Evolutionary conservation across 345 rosid genomes (phyloP), one percentile per base, ranked within the genome.

Genomic region (Citrus trifoliata): DNA sequence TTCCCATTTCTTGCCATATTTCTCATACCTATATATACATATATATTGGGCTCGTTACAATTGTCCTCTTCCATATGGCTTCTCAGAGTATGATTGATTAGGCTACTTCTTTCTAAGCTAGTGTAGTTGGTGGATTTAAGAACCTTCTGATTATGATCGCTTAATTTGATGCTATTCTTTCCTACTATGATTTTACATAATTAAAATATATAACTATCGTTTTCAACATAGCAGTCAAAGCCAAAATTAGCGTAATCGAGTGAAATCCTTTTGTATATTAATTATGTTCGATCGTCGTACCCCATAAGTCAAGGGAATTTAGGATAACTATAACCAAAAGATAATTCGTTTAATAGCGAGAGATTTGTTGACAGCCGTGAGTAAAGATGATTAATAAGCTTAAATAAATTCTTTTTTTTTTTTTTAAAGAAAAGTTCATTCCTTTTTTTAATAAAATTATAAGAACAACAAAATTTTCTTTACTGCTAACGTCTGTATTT

Each of bases 1-100:
- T 70, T 75, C 30, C 2, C 4, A 51, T 51, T 61, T 22, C 72
- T 46, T 62, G 67, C 82, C 66, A 42, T 3, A 42, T 42, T 42
- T 42, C 51, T 42, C 16, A 10, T 9, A 38, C 3, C 13, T 3
- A 12, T 12, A 42, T 3, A 10, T 12, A 18, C 0, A 5, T 28
- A 28, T 16, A 16, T 63, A 30, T 30, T 63, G 69, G 69, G 42
- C 32, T 28, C 22, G 53, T 66, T 3, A 64, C 65, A 40, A 51
- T 60, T 79, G 85, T 82, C 80, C 30, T 59, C 80, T 65, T 82
- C 80, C 38, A 12, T 58, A 7, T 76, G 82, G 80, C 67, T 71
- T 4, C 42, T 40, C 1, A 46, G 46, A 61, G 76, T 70, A 78
- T 64, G 77, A 74, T 74, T 68, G 67, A 75, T 78, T 71, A 68